Percentiles rank a stretch among this genome's conserved stretches.
Conservation (phyloP, 2,329 filamentous ascomycete species). For the Ophiosphaerella herpotricha region DNA sequence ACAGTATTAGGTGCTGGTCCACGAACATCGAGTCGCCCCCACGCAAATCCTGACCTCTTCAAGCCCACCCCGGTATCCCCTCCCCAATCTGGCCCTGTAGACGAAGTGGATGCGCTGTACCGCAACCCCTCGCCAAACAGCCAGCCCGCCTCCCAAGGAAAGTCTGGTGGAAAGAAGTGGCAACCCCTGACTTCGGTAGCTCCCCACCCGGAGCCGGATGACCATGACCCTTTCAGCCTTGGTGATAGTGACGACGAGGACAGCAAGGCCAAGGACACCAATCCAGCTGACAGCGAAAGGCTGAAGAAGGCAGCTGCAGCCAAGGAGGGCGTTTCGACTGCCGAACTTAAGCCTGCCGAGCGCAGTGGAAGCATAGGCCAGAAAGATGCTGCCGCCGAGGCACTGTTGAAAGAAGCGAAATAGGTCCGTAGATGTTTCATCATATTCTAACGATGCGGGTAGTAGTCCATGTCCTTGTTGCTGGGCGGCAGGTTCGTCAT, state of each 20-base stretch:
- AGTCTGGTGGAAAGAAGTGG: conserved; percentile 87
- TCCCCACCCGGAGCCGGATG: conserved; percentile 75
- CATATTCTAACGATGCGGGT: too few species aligned
- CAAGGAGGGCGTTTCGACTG: conserved; percentile 30
- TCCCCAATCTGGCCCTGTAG: conserved; percentile 66
- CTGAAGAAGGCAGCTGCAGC: conserved; percentile 55
- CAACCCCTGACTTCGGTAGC: conserved; percentile 88
- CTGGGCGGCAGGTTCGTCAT: too few species aligned
- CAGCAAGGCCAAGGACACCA: conserved; percentile 67
- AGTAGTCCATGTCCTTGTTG: too few species aligned
- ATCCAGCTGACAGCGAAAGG: conserved; percentile 57
- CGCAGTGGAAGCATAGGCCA: conserved; percentile 49
- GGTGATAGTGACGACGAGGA: conserved; percentile 94
- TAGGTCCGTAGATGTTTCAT: conserved; percentile 8
- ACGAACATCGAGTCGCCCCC: conserved; percentile 65
- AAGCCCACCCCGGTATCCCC: conserved; percentile 64
- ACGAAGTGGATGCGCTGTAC: conserved; percentile 80
- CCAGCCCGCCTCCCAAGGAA: conserved; percentile 29
- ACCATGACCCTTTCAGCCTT: conserved; percentile 95
- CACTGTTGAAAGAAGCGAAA: conserved; percentile 48
- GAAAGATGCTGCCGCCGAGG: conserved; percentile 53
- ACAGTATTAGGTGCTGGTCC: conserved; percentile 51
- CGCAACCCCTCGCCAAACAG: conserved; percentile 51
- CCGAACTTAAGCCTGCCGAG: conserved; percentile 45
- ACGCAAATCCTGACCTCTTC: conserved; percentile 80